Base-by-base conservation (phyloP, 495 filamentous ascomycete species). In the Penicillium argentinense region DNA sequence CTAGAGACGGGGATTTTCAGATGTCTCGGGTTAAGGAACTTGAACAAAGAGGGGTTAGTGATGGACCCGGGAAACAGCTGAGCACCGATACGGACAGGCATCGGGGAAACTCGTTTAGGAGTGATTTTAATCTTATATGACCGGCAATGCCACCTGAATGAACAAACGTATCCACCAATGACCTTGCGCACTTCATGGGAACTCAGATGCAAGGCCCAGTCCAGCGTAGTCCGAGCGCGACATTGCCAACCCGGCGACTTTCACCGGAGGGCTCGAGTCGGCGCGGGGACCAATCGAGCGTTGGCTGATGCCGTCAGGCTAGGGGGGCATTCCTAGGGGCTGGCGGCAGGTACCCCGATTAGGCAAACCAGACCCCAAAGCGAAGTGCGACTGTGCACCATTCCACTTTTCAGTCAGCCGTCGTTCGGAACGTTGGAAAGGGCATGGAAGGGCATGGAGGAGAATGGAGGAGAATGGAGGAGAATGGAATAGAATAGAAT, bases 51-150 rank as follows among this genome's bases (percentile, higher is more conserved):
- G 37, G 26, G 23, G 44, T 47, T 47, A 33, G 19, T 16, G 29
- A 38, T 23, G 22, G 14, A 26, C 22, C 7, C 2, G 40, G 21
- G 32, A 28, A 14, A 23, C 42, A 44, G 32, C 25, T 33, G 45
- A 42, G 40, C 45, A 27, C 28, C 37, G 39, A 46, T 12, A 43
- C 46, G 57, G 42, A 41, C 27, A 29, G n/a, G 16, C 34, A 39
- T 51, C 50, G 57, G 57, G 40, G 39, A 49, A 51, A 57, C 29
- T 48, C 50, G 54, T 46, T 23, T 43, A 34, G 23, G 49, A 42
- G 40, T n/a, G 39, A 36, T 23, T 41, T 47, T 42, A 9, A 44
- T 33, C 44, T 48, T 28, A 42, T 41, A 54, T 51, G 45, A 56
- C 41, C 37, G 29, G 51, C 32, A 43, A 53, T 53, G 42, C 42